Evolutionary conservation across 345 rosid genomes (phyloP).

Genomic region (Melaleuca alternifolia): DNA sequence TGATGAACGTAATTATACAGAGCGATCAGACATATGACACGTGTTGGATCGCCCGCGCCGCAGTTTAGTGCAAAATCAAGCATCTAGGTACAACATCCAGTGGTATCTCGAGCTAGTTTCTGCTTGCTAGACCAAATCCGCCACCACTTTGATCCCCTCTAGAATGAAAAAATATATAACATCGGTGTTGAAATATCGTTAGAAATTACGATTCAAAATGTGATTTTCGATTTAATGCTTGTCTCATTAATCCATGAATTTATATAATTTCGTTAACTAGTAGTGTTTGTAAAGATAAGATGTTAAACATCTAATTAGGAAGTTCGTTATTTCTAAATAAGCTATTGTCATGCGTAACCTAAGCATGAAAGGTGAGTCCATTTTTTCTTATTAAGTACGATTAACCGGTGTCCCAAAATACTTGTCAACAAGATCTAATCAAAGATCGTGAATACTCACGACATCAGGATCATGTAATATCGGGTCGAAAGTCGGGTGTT

Average conservation of each 20-base stretch:
- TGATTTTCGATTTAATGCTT: background rate
- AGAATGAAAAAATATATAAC: rapidly evolving
- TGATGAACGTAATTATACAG: background rate
- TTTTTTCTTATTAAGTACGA: background rate
- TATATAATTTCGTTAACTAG: background rate
- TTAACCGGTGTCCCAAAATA: too few relatives aligned
- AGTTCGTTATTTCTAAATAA: background rate
- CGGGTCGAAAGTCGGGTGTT: rapidly evolving
- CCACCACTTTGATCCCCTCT: background rate
- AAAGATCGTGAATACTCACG: background rate
- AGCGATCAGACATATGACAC: background rate
- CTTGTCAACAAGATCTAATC: background rate
- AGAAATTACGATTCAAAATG: background rate
- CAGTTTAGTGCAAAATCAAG: too few relatives aligned
- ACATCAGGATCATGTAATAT: background rate
- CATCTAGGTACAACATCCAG: too few relatives aligned
- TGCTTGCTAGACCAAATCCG: background rate
- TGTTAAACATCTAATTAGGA: rapidly evolving
- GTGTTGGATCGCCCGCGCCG: background rate
- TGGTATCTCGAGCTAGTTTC: too few relatives aligned
- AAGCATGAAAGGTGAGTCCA: background rate
- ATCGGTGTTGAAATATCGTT: background rate
- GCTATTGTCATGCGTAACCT: rapidly evolving
- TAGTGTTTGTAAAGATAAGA: too few relatives aligned
- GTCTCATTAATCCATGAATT: background rate